phyloP scores from a whole-genome alignment of 1,139 yeast species.

The Barnettozyma hawaiiensis region DNA sequence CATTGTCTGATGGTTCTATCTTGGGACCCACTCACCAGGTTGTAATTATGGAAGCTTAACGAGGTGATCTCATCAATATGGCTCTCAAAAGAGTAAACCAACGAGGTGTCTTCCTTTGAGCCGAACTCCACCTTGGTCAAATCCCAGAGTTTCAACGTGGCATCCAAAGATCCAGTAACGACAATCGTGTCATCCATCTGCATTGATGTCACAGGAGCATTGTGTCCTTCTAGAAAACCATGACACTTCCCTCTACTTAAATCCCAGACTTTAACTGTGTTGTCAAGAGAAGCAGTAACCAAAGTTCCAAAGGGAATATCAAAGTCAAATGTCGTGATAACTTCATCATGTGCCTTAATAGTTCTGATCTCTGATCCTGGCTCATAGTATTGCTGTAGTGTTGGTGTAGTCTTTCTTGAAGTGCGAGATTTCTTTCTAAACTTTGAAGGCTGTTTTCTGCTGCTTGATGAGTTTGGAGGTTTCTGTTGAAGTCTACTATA shows the following conservation, averaged over 20 bases:
- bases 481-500: constrained; percentile 34
- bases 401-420: constrained; percentile 48
- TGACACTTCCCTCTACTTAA: constrained; percentile 45
- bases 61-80: constrained; percentile 65
- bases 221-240: constrained; percentile 48
- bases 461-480: constrained; percentile 20
- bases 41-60: constrained; percentile 44
- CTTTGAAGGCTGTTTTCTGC: constrained; percentile 11
- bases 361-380: constrained; percentile 50
- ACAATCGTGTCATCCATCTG: constrained; percentile 48
- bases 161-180: constrained; percentile 61
- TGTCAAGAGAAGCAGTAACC: constrained; percentile 78
- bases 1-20: constrained; percentile 77
- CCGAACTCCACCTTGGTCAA: constrained; percentile 28
- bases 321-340: constrained; percentile 53
- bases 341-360: constrained; percentile 48
- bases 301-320: constrained; percentile 66
- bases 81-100: constrained; percentile 48
- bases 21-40: constrained; percentile 83
- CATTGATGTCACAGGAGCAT: constrained; percentile 51
- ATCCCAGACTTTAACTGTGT: constrained; percentile 85
- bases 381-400: constrained; percentile 54
- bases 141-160: constrained; percentile 58
- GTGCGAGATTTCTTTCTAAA: constrained; percentile 26
- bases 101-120: constrained; percentile 29